A percentile compares a stretch with the other conserved stretches of the same genome.
phyloP scores from a whole-genome alignment of 129 eudicot species.

The Kitagawia praeruptora region DNA sequence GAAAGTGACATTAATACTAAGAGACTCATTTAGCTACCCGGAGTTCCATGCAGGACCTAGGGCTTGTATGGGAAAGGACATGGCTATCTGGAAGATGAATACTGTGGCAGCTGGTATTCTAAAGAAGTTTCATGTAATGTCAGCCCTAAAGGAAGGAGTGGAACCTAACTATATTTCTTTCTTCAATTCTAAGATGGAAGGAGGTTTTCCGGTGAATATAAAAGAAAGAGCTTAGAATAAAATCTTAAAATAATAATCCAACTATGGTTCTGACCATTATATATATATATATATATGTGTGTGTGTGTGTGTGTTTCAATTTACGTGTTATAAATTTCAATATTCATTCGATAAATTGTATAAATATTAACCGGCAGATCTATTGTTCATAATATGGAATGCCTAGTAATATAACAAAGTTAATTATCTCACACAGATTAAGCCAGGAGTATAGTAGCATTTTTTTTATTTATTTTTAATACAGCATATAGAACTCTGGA shows the following conservation, averaged over 20 bases:
- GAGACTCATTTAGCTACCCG: conserved; percentile 38
- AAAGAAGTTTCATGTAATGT: conserved; percentile 38
- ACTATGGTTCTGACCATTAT: not conserved
- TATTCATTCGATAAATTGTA: not conserved
- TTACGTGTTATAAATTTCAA: not conserved
- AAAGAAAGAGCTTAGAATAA: conserved; percentile 14
- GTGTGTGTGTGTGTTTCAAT: too few species aligned
- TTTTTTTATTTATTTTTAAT: not conserved
- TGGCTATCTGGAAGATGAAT: conserved; percentile 68
- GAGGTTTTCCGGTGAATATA: conserved; percentile 38
- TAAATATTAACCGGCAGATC: not conserved
- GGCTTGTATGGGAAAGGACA: conserved; percentile 58
- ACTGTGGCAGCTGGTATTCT: conserved; percentile 42
- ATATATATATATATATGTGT: too few species aligned
- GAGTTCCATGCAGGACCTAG: conserved; percentile 74
- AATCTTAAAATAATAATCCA: not conserved
- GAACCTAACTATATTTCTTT: conserved; percentile 30
- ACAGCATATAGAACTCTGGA: not conserved
- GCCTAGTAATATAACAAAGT: not conserved
- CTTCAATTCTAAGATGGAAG: conserved; percentile 40
- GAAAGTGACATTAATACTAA: conserved; percentile 25
- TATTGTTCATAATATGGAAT: not conserved
- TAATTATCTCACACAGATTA: not conserved
- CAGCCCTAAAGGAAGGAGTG: conserved; percentile 23
- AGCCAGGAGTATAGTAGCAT: not conserved